phyloP scores from a whole-genome alignment of 257 asterid genomes.

The Scutellaria galericulata region DNA sequence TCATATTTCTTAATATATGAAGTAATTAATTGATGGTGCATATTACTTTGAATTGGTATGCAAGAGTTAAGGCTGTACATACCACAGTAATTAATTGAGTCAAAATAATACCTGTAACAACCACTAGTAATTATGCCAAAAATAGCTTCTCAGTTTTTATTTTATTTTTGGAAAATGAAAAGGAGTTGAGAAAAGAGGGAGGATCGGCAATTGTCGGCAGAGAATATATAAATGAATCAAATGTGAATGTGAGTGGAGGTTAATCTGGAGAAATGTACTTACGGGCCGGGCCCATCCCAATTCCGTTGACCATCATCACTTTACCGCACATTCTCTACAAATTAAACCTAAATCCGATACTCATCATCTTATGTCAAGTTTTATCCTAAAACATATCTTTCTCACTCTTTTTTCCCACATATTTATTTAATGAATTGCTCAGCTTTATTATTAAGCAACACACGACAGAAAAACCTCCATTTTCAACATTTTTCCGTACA shows the following conservation, averaged over 20 bases:
- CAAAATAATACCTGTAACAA: too few relatives aligned
- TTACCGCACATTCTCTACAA: slow-evolving; percentile 5
- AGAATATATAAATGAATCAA: slow-evolving; percentile 24
- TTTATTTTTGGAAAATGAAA: not conserved
- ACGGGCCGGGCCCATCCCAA: slow-evolving; percentile 24
- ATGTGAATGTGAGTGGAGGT: slow-evolving; percentile 30
- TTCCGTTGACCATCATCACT: slow-evolving; percentile 2
- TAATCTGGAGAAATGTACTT: slow-evolving; percentile 18
- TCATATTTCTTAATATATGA: too few relatives aligned
- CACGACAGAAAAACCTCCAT: slow-evolving; percentile 27
- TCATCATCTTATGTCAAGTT: too few relatives aligned
- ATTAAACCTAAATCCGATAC: not conserved
- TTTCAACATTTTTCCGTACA: slow-evolving; percentile 20
- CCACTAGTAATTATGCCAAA: not conserved
- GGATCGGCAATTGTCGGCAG: slow-evolving; percentile 44
- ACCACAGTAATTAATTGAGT: too few relatives aligned
- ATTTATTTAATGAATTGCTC: not conserved
- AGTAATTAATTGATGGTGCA: too few relatives aligned
- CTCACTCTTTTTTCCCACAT: too few relatives aligned
- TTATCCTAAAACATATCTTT: too few relatives aligned
- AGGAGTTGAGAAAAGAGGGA: not conserved
- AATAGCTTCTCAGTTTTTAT: not conserved
- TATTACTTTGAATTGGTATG: too few relatives aligned
- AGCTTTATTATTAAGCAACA: not conserved
- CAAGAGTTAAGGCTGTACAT: too few relatives aligned